Evolutionary conservation across 768 basidiomycete species (phyloP).

Genomic region (Kwoniella dejecticola): DNA sequence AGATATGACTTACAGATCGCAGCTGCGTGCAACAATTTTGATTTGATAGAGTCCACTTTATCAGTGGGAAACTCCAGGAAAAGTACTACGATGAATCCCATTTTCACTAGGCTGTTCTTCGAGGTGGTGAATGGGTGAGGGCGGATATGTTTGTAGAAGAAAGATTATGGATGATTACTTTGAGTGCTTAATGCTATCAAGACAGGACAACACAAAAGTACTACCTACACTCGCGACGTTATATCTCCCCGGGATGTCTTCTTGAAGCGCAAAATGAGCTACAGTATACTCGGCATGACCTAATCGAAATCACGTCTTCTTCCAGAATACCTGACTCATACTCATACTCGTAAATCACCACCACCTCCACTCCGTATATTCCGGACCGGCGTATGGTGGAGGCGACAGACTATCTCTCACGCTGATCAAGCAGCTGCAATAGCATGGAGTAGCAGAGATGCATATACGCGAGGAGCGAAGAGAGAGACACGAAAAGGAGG

Average conservation of each 20-base stretch:
- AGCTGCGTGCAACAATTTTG: not conserved
- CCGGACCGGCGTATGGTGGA: no score
- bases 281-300: not conserved
- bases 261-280: no score
- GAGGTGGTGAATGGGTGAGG: not conserved
- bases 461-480: no score
- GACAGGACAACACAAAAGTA: no score
- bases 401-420: no score
- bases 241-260: no score
- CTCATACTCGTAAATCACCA: not conserved
- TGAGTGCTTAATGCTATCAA: no score
- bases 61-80: not conserved
- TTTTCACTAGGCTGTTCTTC: not conserved
- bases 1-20: not conserved
- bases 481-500: no score
- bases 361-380: slow-evolving; percentile 3
- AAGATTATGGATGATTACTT: no score
- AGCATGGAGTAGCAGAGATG: no score
- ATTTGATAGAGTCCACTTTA: slow-evolving; percentile 1
- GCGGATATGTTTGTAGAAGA: not conserved
- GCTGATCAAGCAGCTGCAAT: no score
- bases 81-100: slow-evolving; percentile 6
- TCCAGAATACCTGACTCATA: not conserved
- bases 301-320: not conserved
- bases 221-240: no score